Percentiles rank a stretch among this genome's conserved stretches.
These are phyloP conservation scores for Gossypium schwendimanii DNA, from an alignment of 441 rosid genomes.

Conservation along the genomic window DNA sequence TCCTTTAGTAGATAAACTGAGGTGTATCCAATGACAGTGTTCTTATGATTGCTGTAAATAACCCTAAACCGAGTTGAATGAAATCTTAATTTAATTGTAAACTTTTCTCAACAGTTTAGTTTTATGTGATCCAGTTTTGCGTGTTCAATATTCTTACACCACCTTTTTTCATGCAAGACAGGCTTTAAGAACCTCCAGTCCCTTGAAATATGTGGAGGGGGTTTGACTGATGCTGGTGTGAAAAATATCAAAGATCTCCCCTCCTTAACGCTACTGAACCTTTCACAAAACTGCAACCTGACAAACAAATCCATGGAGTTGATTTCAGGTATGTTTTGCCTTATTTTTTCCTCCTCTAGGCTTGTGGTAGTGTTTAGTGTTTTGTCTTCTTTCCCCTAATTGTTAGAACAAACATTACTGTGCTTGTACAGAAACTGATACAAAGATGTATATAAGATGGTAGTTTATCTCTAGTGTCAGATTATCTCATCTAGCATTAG, in stretches of 20 bases:
- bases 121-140: background rate
- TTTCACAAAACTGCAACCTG: slow-evolving; percentile 51
- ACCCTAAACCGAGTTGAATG: too few species aligned
- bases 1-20: background rate
- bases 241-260: slow-evolving; percentile 50
- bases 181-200: slow-evolving; percentile 54
- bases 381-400: background rate
- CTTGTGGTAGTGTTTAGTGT: background rate
- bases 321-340: slow-evolving; percentile 40
- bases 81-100: too few species aligned
- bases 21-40: background rate
- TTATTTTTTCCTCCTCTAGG: background rate
- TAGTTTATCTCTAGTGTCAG: background rate
- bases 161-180: slow-evolving; percentile 12
- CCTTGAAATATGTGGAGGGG: slow-evolving; percentile 60
- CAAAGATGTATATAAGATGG: background rate
- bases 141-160: background rate
- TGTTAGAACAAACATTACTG: background rate
- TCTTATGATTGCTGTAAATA: too few species aligned
- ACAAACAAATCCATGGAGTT: slow-evolving; percentile 51
- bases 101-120: too few species aligned
- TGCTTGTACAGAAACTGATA: background rate
- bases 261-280: slow-evolving; percentile 35
- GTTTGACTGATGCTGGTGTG: slow-evolving; percentile 50
- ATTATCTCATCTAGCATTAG: background rate